Conservation (phyloP, 495 filamentous ascomycete genomes). For the Pseudevernia furfuracea region DNA sequence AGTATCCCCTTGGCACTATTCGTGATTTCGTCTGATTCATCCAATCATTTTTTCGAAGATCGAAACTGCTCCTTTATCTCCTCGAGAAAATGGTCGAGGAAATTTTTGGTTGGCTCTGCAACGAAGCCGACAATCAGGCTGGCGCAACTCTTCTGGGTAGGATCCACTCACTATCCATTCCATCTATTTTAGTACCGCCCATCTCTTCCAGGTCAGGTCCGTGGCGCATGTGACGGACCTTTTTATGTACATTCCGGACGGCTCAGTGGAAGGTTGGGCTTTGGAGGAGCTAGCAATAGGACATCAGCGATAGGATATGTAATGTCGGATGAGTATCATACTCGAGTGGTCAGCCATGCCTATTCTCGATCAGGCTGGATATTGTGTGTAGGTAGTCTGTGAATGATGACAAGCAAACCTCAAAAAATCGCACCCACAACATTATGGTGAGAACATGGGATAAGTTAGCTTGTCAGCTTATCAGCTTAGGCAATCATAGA, state of each 20-base stretch:
- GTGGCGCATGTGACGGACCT: constrained; percentile 44
- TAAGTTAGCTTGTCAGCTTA: not conserved
- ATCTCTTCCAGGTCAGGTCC: constrained; percentile 51
- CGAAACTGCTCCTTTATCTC: constrained; percentile 53
- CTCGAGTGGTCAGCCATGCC: constrained; percentile 39
- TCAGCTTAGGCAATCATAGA: not conserved
- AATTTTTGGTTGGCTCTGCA: constrained; percentile 35
- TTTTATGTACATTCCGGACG: constrained; percentile 49
- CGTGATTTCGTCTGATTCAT: not conserved
- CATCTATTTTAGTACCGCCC: constrained; percentile 48
- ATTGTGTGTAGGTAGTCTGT: not conserved
- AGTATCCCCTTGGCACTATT: not conserved
- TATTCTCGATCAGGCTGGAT: constrained; percentile 22
- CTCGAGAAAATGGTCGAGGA: constrained; percentile 49
- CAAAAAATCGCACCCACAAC: constrained; percentile 39
- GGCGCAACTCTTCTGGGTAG: constrained; percentile 7
- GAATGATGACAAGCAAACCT: constrained; percentile 34
- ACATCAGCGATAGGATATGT: constrained; percentile 18
- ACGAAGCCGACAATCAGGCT: constrained; percentile 9
- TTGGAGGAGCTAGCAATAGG: constrained; percentile 45
- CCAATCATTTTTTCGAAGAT: constrained; percentile 33
- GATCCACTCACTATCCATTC: constrained; percentile 32
- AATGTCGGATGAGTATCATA: constrained; percentile 26
- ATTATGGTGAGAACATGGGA: constrained; percentile 16
- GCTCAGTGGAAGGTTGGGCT: constrained; percentile 54